Percentiles rank a stretch among this genome's conserved stretches.
Evolutionary conservation across 2,329 filamentous ascomycete species (phyloP).

Genomic region (Ciborinia camelliae): DNA sequence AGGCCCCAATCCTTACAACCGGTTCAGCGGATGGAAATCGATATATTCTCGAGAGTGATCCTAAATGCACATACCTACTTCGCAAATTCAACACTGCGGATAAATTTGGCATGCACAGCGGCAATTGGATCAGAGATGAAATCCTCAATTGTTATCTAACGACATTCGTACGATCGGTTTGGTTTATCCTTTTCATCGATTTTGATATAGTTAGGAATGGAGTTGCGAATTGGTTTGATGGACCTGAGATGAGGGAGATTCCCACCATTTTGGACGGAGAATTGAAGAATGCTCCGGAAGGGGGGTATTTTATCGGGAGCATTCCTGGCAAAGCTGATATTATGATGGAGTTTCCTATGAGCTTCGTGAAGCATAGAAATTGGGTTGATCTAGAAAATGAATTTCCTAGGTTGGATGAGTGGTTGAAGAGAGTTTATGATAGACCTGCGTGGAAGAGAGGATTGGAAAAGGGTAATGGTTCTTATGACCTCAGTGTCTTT

Average conservation of each 20-base stretch:
- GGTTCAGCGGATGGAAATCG: constrained; percentile 28
- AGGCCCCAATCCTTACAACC: constrained; percentile 66
- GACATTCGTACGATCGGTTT: constrained; percentile 25
- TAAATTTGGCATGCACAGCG: constrained; percentile 31
- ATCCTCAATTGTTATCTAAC: constrained; percentile 28
- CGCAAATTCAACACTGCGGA: constrained; percentile 36
- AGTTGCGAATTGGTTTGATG: constrained; percentile 17
- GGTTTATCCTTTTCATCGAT: constrained; percentile 30
- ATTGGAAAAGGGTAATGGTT: constrained; percentile 34
- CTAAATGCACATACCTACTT: constrained; percentile 38
- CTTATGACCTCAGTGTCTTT: constrained; percentile 33
- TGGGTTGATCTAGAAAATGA: constrained; percentile 35
- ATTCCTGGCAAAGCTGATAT: constrained; percentile 38
- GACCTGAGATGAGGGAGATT: constrained; percentile 21
- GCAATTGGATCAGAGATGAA: constrained; percentile 38
- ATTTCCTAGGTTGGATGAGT: constrained; percentile 36
- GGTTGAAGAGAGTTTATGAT: constrained; percentile 34
- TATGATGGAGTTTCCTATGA: constrained; percentile 36
- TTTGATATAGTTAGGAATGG: constrained; percentile 22
- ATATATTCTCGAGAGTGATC: constrained; percentile 33
- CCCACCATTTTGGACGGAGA: constrained; percentile 27
- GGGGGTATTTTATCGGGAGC: constrained; percentile 33
- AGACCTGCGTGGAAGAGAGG: constrained; percentile 34
- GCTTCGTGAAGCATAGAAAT: constrained; percentile 32
- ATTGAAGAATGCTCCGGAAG: constrained; percentile 24